Base-by-base conservation (phyloP, 495 filamentous ascomycete species). In the Penicillium canescens region DNA sequence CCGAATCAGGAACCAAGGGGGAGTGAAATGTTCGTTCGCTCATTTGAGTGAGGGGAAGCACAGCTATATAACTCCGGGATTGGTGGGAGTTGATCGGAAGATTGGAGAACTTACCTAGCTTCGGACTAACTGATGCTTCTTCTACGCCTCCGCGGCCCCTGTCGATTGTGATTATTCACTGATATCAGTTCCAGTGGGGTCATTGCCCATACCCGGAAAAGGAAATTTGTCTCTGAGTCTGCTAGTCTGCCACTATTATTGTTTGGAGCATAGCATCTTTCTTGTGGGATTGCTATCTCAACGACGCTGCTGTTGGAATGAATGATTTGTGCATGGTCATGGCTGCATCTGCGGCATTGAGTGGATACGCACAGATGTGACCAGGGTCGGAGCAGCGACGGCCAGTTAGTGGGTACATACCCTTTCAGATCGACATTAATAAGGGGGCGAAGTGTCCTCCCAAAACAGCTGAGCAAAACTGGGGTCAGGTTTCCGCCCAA, bases 161-260 rank as follows among this genome's bases (percentile, higher is more conserved):
- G 52, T 38, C 16, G 21, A 51, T 36, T 42, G 26, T 34, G 28
- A 40, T 28, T 34, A 34, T 38, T 53, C 53, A 57, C 59, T 55
- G 53, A 46, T 52, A 57, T 54, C 42, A 50, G 38, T 16, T 35
- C 51, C 41, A n/a, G 42, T 46, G 52, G 62, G 59, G 62, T 52
- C 35, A 6, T 20, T 31, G 18, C 6, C 37, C 40, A 13, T 23
- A 10, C 35, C 44, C 49, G 26, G 56, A 48, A 47, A 43, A 12
- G 49, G 49, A 31, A 42, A 39, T 6, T 59, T 28, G 20, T 14
- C n/a, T n/a, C 42, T 28, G 40, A 18, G 20, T 14, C 42, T 28
- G 40, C 18, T 11, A 14, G 40, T 52, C 40, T 31, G 34, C 46
- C 16, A 34, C 28, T 31, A 8, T 31, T 31, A 8, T 18, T 31